Evolutionary conservation across 192 early-diverging fungal species (phyloP), one percentile per base, ranked within the genome.

Genomic region (Mortierella antarctica): DNA sequence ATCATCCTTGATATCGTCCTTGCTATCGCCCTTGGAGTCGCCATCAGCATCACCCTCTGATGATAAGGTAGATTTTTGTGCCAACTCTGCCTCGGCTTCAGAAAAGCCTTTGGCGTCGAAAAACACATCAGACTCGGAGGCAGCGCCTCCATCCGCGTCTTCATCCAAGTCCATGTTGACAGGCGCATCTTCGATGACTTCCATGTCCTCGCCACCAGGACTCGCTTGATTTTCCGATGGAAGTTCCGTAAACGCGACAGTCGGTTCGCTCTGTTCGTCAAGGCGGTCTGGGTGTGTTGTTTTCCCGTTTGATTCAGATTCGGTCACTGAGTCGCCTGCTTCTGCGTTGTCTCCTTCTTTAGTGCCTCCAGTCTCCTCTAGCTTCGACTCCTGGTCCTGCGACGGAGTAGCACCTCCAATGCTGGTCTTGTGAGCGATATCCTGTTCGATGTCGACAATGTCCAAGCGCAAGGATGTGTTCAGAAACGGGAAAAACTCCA

Each of bases 401-500:
- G 59, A 23, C 58, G 15, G 51, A n/a, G 18, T 49, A 21, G 41
- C 46, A 7, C 15, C 48, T 18, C 17, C 48, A 21, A 44, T 14
- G 15, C 14, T 49, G 2, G 13, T 74, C 54, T n/a, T 18, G 17
- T 21, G 42, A 15, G 12, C 6, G 14, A 21, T 14, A 13, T 52
- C 45, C 23, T 42, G 57, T 21, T 18, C 39, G 45, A 70, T 15
- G 52, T 66, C 62, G 17, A 91, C 71, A 31, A 91, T 72, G 5
- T 70, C 72, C 18, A 93, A 83, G 14, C 82, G 83, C 46, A 71
- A 49, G 40, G 82, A 57, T 10, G 88, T 73, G 62, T 93, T 88
- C 51, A 98, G 85, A 73, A 94, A 94, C 2, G 96, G 94, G 71
- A 93, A 95, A 47, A 93, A 91, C 51, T 93, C 93, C 21, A 86